A percentile compares a stretch with the other conserved stretches of the same genome.
These are phyloP conservation scores for Xerocomellus dryophilus DNA, from an alignment of 768 basidiomycete species.

Conservation along the genomic window DNA sequence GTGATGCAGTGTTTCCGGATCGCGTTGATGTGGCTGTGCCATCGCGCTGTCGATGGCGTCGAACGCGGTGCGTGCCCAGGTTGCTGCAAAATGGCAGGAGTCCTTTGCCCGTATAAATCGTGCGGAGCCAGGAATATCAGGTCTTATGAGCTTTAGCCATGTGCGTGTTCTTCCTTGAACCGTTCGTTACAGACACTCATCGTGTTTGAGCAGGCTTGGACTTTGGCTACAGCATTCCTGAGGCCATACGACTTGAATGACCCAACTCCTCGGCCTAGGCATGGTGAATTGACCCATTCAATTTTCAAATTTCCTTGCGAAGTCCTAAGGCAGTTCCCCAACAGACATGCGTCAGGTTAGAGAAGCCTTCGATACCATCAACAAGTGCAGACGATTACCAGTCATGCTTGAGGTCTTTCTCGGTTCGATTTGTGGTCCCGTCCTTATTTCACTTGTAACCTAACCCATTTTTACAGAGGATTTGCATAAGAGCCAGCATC, in stretches of 20 bases:
- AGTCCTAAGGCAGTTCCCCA: background rate
- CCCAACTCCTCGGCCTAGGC: slow-evolving; percentile 26
- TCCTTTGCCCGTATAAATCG: slow-evolving; percentile 63
- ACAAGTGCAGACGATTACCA: slow-evolving; percentile 56
- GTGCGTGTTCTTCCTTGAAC: slow-evolving; percentile 30
- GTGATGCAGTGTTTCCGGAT: background rate
- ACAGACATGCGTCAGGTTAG: slow-evolving; percentile 50
- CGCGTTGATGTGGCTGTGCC: slow-evolving; percentile 23
- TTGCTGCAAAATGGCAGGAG: slow-evolving; percentile 69
- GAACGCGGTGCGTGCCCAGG: slow-evolving; percentile 60
- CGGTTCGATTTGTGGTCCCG: slow-evolving; percentile 40
- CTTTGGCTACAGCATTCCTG: slow-evolving; percentile 49
- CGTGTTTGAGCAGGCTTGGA: slow-evolving; percentile 54
- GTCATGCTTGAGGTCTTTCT: slow-evolving; percentile 69
- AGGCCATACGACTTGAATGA: slow-evolving; percentile 53
- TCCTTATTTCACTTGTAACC: background rate
- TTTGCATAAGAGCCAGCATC: slow-evolving; percentile 53
- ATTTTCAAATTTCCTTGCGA: background rate
- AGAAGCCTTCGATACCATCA: slow-evolving; percentile 57
- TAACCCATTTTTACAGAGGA: slow-evolving; percentile 45
- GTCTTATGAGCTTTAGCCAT: slow-evolving; percentile 62
- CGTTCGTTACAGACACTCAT: background rate
- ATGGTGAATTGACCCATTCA: slow-evolving; percentile 23
- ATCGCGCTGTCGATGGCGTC: slow-evolving; percentile 46
- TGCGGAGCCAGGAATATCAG: slow-evolving; percentile 56